phyloP scores from a whole-genome alignment of 2,329 filamentous ascomycete species.

The Rachicladosporium sp. region DNA sequence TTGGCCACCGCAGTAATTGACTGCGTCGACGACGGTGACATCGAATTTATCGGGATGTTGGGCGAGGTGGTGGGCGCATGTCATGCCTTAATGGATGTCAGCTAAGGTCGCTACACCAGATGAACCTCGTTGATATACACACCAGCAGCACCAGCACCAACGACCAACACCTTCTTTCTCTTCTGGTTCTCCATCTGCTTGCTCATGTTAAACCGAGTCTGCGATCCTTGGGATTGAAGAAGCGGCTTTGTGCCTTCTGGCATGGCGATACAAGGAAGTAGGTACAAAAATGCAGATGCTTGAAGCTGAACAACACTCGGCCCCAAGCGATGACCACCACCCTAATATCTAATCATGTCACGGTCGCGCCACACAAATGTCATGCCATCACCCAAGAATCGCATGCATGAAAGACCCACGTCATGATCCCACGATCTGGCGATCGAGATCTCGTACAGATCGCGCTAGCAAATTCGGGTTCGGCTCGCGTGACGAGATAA shows the following conservation, averaged over 20 bases:
- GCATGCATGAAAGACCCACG: too few species aligned
- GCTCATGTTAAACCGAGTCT: constrained; percentile 25
- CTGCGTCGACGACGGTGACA: constrained; percentile 50
- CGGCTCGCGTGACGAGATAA: too few species aligned
- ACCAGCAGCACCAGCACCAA: constrained; percentile 52
- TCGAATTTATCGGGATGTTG: constrained; percentile 54
- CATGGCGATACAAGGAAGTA: constrained; percentile 7
- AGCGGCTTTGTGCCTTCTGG: constrained; percentile 15
- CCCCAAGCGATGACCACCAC: too few species aligned
- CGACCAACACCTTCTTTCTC: constrained; percentile 43
- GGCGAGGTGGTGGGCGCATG: constrained; percentile 54
- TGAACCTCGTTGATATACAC: constrained; percentile 27
- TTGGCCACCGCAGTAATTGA: constrained; percentile 47
- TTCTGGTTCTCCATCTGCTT: constrained; percentile 24
- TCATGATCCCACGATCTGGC: too few species aligned
- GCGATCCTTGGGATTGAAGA: constrained; percentile 17
- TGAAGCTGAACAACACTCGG: too few species aligned
- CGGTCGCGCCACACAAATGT: too few species aligned
- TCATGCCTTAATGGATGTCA: constrained; percentile 37
- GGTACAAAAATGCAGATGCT: too few species aligned
- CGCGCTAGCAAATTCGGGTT: too few species aligned
- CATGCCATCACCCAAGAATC: too few species aligned
- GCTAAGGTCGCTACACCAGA: constrained; percentile 4
- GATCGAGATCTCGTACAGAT: too few species aligned
- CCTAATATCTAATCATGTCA: too few species aligned